phyloP scores from a whole-genome alignment of 192 early-diverging fungal genomes.

The Coemansia pectinata region DNA sequence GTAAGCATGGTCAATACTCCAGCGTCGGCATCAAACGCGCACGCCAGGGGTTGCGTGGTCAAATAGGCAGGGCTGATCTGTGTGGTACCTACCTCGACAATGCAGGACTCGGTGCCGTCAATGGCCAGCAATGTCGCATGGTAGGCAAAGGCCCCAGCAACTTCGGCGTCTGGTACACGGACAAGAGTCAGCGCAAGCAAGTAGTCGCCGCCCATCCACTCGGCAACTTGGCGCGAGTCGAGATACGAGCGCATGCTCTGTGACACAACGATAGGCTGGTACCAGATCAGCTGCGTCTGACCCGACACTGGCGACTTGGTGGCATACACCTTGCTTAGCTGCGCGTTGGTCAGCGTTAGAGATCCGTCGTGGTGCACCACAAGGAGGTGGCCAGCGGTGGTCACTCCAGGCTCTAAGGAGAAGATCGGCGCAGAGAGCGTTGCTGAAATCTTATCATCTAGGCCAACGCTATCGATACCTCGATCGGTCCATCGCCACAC shows the following conservation, averaged over 20 bases:
- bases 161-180: conserved; percentile 21
- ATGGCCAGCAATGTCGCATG: conserved; percentile 30
- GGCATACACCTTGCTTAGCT: conserved; percentile 14
- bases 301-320: conserved; percentile 16
- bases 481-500: conserved; percentile 54
- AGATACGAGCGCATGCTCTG: conserved; percentile 55
- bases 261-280: conserved; percentile 47
- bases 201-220: conserved; percentile 43
- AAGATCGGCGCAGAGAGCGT: conserved; percentile 20
- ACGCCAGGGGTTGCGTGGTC: conserved; percentile 38
- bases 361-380: conserved; percentile 39
- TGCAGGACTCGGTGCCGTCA: conserved; percentile 27
- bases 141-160: conserved; percentile 15
- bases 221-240: conserved; percentile 51
- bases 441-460: conserved; percentile 44
- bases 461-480: conserved; percentile 47
- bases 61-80: conserved; percentile 37
- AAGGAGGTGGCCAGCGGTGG: conserved; percentile 31
- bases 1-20: conserved; percentile 41
- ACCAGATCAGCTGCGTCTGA: conserved; percentile 31
- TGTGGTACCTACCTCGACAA: conserved; percentile 46
- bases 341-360: conserved; percentile 24
- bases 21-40: conserved; percentile 50
- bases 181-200: conserved; percentile 28
- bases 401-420: conserved; percentile 37